Evolutionary conservation across 768 basidiomycete species (phyloP).

Genomic region (Lactarius akahatsu): DNA sequence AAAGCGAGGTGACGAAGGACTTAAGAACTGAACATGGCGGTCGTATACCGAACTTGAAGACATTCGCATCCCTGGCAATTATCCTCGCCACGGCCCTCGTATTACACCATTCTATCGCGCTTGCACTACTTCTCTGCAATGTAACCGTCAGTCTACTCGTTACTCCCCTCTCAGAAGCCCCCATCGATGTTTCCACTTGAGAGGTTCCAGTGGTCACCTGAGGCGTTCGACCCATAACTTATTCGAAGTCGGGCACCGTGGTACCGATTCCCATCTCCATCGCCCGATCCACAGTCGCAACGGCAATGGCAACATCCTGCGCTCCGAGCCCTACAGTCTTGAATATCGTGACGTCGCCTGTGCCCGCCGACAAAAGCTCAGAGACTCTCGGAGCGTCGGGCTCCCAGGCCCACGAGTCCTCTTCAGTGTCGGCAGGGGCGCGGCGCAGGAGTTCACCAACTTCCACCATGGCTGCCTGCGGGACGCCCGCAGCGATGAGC

Average conservation of each 20-base stretch:
- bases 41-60: too few relatives aligned
- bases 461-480: slow-evolving; percentile 51
- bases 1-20: too few relatives aligned
- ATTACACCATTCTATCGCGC: too few relatives aligned
- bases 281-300: slow-evolving; percentile 63
- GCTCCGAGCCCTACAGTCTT: slow-evolving; percentile 86
- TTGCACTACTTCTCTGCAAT: too few relatives aligned
- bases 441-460: slow-evolving; percentile 59
- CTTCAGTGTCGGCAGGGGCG: neutral
- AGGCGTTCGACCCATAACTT: too few relatives aligned
- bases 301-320: slow-evolving; percentile 85
- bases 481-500: slow-evolving; percentile 56
- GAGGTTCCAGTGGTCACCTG: too few relatives aligned
- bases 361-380: slow-evolving; percentile 18
- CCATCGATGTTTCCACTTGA: too few relatives aligned
- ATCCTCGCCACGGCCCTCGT: too few relatives aligned
- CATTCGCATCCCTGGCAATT: too few relatives aligned
- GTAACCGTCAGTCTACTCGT: too few relatives aligned
- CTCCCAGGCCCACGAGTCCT: slow-evolving; percentile 13
- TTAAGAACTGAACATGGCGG: too few relatives aligned
- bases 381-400: slow-evolving; percentile 23
- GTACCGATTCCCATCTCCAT: slow-evolving; percentile 53
- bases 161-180: too few relatives aligned
- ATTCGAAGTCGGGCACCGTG: slow-evolving; percentile 35
- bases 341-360: slow-evolving; percentile 64